Evolutionary conservation across 1,284 basidiomycete genomes (phyloP).

Genomic region (Flammula alnicola): DNA sequence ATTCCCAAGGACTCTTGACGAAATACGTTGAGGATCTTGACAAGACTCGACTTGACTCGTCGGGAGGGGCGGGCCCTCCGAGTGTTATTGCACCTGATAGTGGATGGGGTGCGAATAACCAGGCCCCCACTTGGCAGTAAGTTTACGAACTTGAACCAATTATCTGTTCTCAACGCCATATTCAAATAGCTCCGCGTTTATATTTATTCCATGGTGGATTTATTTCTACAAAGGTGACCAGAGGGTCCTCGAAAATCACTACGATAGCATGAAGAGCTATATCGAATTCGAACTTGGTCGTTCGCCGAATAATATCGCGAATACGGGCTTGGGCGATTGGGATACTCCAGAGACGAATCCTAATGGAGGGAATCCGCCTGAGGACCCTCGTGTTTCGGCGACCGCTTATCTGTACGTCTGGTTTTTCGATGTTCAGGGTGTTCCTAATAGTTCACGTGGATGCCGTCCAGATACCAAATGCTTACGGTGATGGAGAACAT

Average conservation of each 20-base stretch:
- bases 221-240: constrained; percentile 31
- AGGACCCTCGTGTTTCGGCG: constrained; percentile 31
- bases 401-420: constrained; percentile 32
- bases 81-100: constrained; percentile 31
- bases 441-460: not conserved
- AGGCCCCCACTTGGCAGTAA: constrained; percentile 33
- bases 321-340: constrained; percentile 32
- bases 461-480: constrained; percentile 31
- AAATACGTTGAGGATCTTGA: constrained; percentile 28
- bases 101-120: constrained; percentile 32
- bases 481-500: constrained; percentile 30
- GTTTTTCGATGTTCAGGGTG: not conserved
- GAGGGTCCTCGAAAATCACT: constrained; percentile 28
- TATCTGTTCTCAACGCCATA: not conserved
- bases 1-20: constrained; percentile 25
- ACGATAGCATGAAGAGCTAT: constrained; percentile 33
- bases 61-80: constrained; percentile 26
- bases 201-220: constrained; percentile 34
- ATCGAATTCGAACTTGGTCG: constrained; percentile 31
- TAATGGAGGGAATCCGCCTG: constrained; percentile 32
- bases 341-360: constrained; percentile 34
- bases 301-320: constrained; percentile 33
- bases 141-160: constrained; percentile 7
- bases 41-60: constrained; percentile 17
- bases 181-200: constrained; percentile 28